Conservation (phyloP, 2,329 filamentous ascomycete species). For the Ophiostoma pallidulum region DNA sequence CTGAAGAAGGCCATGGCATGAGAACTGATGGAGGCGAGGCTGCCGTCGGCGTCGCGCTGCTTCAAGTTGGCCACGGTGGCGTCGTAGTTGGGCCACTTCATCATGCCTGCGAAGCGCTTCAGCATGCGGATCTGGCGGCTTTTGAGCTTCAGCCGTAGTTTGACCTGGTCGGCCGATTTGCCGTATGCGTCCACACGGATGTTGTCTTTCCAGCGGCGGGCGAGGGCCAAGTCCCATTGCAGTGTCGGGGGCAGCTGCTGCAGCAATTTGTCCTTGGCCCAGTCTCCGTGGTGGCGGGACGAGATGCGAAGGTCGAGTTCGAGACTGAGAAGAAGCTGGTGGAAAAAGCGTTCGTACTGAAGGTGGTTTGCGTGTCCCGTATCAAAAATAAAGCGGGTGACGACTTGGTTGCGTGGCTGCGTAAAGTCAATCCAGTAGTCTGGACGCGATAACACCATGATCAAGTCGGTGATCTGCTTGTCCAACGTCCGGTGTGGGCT, state of each 20-base stretch:
- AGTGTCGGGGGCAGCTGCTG: conserved; percentile 59
- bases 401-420: conserved; percentile 58
- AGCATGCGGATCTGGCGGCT: conserved; percentile 60
- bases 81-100: conserved; percentile 69
- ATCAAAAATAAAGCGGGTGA: conserved; percentile 63
- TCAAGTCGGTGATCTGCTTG: conserved; percentile 62
- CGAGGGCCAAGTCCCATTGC: conserved; percentile 64
- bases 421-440: conserved; percentile 65
- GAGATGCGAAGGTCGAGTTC: conserved; percentile 64
- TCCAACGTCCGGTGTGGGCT: conserved; percentile 56
- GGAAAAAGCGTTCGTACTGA: conserved; percentile 59
- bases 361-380: conserved; percentile 44
- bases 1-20: conserved; percentile 72
- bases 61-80: conserved; percentile 54
- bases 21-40: conserved; percentile 52
- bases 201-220: conserved; percentile 61
- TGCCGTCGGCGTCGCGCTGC: conserved; percentile 48
- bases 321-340: conserved; percentile 64
- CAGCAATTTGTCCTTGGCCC: conserved; percentile 55
- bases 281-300: conserved; percentile 49
- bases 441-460: conserved; percentile 57
- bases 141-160: conserved; percentile 55
- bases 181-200: conserved; percentile 56
- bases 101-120: conserved; percentile 56
- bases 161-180: conserved; percentile 44